Evolutionary conservation across 805 yeast genomes (phyloP).

Genomic region (Ogataea philodendri): DNA sequence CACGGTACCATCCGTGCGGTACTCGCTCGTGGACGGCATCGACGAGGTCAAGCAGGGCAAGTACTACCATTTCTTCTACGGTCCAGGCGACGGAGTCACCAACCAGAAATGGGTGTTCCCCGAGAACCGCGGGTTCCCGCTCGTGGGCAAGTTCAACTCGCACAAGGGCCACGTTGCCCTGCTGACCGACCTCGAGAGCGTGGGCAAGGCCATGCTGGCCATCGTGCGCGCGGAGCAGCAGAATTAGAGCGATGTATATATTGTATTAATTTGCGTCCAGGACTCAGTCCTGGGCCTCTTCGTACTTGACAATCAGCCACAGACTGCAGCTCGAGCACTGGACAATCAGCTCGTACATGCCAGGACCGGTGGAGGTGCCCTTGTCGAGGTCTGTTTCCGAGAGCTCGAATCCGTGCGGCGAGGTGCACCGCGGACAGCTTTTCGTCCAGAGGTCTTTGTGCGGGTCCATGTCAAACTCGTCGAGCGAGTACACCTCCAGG

Average conservation of each 20-base stretch:
- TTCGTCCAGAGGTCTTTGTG: constrained; percentile 42
- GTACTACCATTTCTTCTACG: constrained; percentile 75
- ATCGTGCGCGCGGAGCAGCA: constrained; percentile 55
- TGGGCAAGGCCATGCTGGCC: constrained; percentile 70
- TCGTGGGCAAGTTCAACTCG: constrained; percentile 64
- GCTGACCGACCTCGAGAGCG: constrained; percentile 67
- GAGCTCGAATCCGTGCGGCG: constrained; percentile 51
- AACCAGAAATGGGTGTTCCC: constrained; percentile 84
- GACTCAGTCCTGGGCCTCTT: constrained; percentile 41
- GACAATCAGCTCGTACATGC: constrained; percentile 60
- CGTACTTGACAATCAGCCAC: constrained; percentile 77
- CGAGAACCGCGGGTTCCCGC: constrained; percentile 64
- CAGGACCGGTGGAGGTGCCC: constrained; percentile 39
- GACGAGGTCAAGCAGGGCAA: constrained; percentile 69
- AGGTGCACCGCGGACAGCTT: constrained; percentile 68
- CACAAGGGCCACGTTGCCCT: constrained; percentile 76
- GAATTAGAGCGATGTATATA: constrained; percentile 1
- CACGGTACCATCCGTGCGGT: constrained; percentile 80
- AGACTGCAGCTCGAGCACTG: constrained; percentile 84
- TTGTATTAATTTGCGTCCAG: too few species aligned
- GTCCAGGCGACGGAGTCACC: constrained; percentile 93
- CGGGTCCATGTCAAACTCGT: constrained; percentile 43
- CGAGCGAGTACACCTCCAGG: constrained; percentile 63
- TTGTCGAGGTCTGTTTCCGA: constrained; percentile 58
- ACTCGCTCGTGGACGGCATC: constrained; percentile 60